Conservation (phyloP, 352 stramenopile species). For the Phytophthora rubi region DNA sequence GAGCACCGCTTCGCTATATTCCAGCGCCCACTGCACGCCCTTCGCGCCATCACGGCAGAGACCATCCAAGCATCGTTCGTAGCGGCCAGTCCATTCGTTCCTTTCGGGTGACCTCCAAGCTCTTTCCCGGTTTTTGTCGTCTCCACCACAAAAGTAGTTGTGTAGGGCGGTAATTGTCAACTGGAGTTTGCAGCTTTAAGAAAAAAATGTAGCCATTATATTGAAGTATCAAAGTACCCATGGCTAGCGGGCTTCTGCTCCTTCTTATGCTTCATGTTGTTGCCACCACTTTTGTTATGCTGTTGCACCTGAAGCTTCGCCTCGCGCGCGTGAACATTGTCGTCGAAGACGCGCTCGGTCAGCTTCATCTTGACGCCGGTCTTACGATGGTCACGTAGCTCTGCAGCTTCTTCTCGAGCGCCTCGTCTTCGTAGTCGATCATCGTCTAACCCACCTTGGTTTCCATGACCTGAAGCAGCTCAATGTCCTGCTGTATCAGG, state of each 20-base stretch:
- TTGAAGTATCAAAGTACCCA: background rate
- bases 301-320: slow-evolving; percentile 70
- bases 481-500: slow-evolving; percentile 94
- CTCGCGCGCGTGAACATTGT: slow-evolving; percentile 14
- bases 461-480: slow-evolving; percentile 97
- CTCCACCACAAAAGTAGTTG: too few species aligned
- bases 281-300: slow-evolving; percentile 28
- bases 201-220: background rate
- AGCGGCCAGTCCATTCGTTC: too few species aligned
- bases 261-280: slow-evolving; percentile 30
- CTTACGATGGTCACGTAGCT: slow-evolving; percentile 83
- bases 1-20: too few species aligned
- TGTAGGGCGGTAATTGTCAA: too few species aligned
- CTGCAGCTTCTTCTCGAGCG: slow-evolving; percentile 90
- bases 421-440: slow-evolving; percentile 85
- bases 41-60: too few species aligned
- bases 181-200: too few species aligned
- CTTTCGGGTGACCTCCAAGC: too few species aligned
- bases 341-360: slow-evolving; percentile 88
- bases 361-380: slow-evolving; percentile 94
- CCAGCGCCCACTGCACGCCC: too few species aligned
- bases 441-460: slow-evolving; percentile 90
- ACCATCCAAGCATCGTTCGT: too few species aligned
- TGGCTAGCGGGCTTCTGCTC: background rate
- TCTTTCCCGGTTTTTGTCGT: too few species aligned